Conservation (phyloP, 202 grass and related monocot genomes). For the Bolboschoenoplectus hybrid region DNA sequence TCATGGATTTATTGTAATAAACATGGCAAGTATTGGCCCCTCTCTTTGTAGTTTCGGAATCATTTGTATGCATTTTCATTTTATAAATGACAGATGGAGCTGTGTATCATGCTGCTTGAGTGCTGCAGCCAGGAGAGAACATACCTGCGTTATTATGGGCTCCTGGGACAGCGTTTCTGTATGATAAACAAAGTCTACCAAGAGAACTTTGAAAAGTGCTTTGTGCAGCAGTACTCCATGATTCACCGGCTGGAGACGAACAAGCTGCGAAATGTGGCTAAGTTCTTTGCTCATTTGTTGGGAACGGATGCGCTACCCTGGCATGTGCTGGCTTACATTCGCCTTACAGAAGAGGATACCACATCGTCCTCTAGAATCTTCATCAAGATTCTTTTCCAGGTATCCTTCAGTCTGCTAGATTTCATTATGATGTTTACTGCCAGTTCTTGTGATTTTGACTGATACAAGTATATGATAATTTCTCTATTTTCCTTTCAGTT, state of each 20-base stretch:
- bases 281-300: conserved; percentile 93
- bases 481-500: not conserved
- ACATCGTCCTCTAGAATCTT: conserved; percentile 96
- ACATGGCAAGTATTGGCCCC: not conserved
- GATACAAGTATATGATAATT: not conserved
- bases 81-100: conserved; percentile 72
- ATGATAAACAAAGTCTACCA: conserved; percentile 95
- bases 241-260: conserved; percentile 86
- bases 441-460: not conserved
- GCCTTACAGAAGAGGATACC: conserved; percentile 91
- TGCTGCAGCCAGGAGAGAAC: conserved; percentile 97
- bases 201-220: conserved; percentile 95
- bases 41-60: not conserved
- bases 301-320: conserved; percentile 82
- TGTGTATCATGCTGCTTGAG: conserved; percentile 89
- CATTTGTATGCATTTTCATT: conserved; percentile 6
- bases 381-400: conserved; percentile 97
- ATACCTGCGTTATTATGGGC: conserved; percentile 84
- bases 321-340: conserved; percentile 89
- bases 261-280: conserved; percentile 85
- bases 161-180: conserved; percentile 83
- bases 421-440: not conserved
- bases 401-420: conserved; percentile 37
- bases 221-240: conserved; percentile 97
- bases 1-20: not conserved